Percentiles rank a stretch among this genome's conserved stretches.
phyloP scores from a whole-genome alignment of 179 eudicot genomes.

The Nepenthes alata region DNA sequence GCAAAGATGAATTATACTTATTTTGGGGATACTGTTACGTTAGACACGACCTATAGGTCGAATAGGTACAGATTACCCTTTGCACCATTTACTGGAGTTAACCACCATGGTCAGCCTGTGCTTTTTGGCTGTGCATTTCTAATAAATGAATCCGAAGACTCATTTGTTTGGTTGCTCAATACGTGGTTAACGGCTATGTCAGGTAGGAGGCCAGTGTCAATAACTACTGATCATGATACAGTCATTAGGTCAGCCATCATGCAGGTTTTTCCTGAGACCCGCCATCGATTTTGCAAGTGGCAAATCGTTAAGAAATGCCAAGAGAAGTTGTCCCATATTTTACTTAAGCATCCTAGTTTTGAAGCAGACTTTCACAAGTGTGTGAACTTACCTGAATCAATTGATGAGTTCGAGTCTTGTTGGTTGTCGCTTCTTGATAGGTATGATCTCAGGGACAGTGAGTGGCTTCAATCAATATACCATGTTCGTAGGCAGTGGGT shows the following conservation, averaged over 20 bases:
- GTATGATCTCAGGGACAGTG: conserved; percentile 49
- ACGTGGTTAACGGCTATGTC: conserved; percentile 54
- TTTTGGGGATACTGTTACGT: conserved; percentile 57
- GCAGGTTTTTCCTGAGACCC: conserved; percentile 51
- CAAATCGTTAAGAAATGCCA: conserved; percentile 56
- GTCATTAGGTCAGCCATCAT: conserved; percentile 34
- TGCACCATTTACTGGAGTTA: conserved; percentile 54
- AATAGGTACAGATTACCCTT: conserved; percentile 58
- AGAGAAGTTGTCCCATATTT: conserved; percentile 48
- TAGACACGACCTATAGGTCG: conserved; percentile 56
- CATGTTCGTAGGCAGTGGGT: conserved; percentile 57
- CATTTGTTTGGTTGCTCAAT: conserved; percentile 56
- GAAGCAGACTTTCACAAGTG: conserved; percentile 64
- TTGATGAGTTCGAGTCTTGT: conserved; percentile 61
- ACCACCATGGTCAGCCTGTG: conserved; percentile 61
- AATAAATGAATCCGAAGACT: conserved; percentile 42
- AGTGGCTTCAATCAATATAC: conserved; percentile 49
- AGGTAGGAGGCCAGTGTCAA: conserved; percentile 34
- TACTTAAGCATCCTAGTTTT: conserved; percentile 38
- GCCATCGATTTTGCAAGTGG: conserved; percentile 65
- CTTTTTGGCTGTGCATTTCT: conserved; percentile 66
- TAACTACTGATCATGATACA: conserved; percentile 56
- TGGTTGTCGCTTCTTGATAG: conserved; percentile 54
- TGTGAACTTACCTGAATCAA: conserved; percentile 44
- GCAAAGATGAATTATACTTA: conserved; percentile 37